Conservation (phyloP, 106 monocot species). For the Posidonia australis region DNA sequence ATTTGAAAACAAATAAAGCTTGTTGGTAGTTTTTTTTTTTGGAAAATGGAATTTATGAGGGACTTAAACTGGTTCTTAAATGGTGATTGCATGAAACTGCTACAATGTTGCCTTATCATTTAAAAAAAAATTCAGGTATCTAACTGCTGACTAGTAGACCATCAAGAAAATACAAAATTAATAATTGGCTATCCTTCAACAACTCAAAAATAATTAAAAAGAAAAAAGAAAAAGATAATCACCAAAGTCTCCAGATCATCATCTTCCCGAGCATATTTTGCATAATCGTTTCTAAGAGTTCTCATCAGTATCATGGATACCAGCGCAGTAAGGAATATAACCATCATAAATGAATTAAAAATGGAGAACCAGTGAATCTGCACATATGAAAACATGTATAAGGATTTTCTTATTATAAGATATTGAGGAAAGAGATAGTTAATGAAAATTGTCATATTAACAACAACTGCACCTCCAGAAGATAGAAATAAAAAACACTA, state of each 20-base stretch:
- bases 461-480: too few species aligned
- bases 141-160: too few species aligned
- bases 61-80: too few species aligned
- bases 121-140: too few species aligned
- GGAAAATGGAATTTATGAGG: too few species aligned
- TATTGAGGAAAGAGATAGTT: neutral
- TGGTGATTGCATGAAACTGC: too few species aligned
- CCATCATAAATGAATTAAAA: constrained; percentile 99
- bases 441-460: neutral
- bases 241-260: constrained; percentile 93
- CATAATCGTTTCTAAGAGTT: constrained; percentile 91
- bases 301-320: constrained; percentile 98
- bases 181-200: too few species aligned
- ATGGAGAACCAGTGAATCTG: constrained; percentile 99
- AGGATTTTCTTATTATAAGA: neutral
- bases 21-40: too few species aligned
- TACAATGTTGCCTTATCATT: too few species aligned
- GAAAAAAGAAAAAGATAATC: constrained; percentile 5
- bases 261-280: constrained; percentile 93
- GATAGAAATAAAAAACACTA: too few species aligned
- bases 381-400: constrained; percentile 24
- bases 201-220: neutral
- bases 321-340: constrained; percentile 88
- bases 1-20: too few species aligned
- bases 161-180: too few species aligned